Percentiles rank a stretch among this genome's conserved stretches.
Evolutionary conservation across 768 basidiomycete species (phyloP).

Genomic region (Phaffia australis): DNA sequence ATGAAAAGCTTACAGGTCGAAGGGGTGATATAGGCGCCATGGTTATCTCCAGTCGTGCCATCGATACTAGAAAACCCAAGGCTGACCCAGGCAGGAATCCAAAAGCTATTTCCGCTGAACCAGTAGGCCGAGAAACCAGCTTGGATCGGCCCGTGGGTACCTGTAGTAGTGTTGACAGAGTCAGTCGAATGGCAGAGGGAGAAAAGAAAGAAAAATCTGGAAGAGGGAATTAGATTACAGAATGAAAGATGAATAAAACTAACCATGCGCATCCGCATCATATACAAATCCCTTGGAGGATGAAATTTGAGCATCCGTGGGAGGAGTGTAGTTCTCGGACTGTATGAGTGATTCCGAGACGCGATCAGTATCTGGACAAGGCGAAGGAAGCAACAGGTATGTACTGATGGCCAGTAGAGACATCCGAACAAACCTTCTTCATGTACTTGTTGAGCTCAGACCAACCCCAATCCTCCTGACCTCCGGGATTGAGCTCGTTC

Average conservation of each 20-base stretch:
- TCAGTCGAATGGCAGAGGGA: no score
- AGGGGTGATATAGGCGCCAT: conserved; percentile 45
- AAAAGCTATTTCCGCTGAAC: conserved; percentile 14
- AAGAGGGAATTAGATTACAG: no score
- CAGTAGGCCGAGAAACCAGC: conserved; percentile 22
- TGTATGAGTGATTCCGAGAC: neutral
- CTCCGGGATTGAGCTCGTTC: conserved; percentile 34
- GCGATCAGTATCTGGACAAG: neutral
- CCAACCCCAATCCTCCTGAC: conserved; percentile 34
- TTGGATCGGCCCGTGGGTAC: conserved; percentile 13
- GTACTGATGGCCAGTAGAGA: neutral
- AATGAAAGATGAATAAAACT: no score
- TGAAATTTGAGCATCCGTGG: conserved; percentile 17
- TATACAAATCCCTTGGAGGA: conserved; percentile 11
- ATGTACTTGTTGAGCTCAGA: conserved; percentile 34
- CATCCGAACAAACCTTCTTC: conserved; percentile 36
- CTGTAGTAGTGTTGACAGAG: no score
- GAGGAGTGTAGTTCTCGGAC: conserved; percentile 22
- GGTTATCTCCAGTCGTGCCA: conserved; percentile 23
- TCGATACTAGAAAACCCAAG: conserved; percentile 19
- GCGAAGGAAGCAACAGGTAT: neutral
- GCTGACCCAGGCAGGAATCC: conserved; percentile 17
- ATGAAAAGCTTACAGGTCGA: conserved; percentile 37
- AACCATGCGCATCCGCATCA: conserved; percentile 17
- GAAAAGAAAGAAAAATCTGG: no score